Evolutionary conservation across 768 basidiomycete genomes (phyloP).

Genomic region (Mrakia frigida): DNA sequence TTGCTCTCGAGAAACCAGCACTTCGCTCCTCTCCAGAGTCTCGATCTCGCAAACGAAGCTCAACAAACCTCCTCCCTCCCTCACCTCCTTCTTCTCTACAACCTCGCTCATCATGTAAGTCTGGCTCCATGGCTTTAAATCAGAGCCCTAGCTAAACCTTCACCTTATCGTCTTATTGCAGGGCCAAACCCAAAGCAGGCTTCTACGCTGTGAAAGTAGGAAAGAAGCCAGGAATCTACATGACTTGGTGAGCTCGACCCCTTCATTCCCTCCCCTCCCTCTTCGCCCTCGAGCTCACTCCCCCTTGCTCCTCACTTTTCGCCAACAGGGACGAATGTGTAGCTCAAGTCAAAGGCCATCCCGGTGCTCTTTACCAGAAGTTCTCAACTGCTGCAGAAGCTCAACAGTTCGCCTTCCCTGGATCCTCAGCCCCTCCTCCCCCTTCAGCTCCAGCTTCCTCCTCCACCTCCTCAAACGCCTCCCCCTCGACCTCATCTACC

Average conservation of each 20-base stretch:
- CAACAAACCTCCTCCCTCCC: neutral
- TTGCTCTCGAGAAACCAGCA: neutral
- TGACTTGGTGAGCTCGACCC: neutral
- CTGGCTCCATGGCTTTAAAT: too few species aligned
- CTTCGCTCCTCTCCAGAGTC: neutral
- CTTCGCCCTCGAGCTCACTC: neutral
- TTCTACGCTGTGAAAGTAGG: neutral
- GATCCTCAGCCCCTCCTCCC: neutral
- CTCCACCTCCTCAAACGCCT: neutral
- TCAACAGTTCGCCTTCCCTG: constrained; percentile 8
- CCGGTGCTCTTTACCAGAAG: constrained; percentile 6
- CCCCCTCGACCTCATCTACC: neutral
- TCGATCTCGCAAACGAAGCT: neutral
- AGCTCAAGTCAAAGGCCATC: constrained; percentile 12
- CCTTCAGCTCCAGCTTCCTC: neutral
- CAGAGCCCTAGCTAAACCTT: neutral
- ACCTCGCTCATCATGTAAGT: neutral
- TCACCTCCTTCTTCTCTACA: neutral
- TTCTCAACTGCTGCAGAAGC: constrained; percentile 1
- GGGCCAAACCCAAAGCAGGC: neutral
- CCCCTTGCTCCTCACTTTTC: neutral
- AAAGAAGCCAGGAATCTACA: neutral
- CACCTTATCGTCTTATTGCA: neutral
- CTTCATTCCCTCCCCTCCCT: neutral
- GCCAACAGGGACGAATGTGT: neutral